These are phyloP conservation scores for Mortierella polycephala DNA, from an alignment of 371 early-diverging fungal genomes.

Conservation along the genomic window DNA sequence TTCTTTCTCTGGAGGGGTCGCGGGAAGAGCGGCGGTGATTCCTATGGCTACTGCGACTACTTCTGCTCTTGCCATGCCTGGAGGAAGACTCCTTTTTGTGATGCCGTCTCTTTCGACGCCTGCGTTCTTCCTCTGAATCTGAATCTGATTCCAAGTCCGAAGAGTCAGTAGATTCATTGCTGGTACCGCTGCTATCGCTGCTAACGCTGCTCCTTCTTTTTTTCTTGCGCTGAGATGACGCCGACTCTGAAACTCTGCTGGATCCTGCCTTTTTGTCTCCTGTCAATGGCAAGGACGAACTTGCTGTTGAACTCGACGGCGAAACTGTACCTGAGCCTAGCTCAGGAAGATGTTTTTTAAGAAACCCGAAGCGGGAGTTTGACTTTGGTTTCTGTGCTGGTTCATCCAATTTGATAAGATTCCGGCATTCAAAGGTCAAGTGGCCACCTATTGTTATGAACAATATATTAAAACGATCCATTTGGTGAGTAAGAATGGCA, in stretches of 20 bases:
- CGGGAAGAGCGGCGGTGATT: conserved; percentile 12
- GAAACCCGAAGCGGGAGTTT: conserved; percentile 39
- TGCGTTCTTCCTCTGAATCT: conserved; percentile 36
- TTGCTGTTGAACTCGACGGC: conserved; percentile 8
- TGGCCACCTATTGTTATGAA: conserved; percentile 36
- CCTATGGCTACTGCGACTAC: conserved; percentile 9
- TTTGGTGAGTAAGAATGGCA: no score
- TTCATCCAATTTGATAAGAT: conserved; percentile 42
- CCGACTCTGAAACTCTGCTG: not conserved
- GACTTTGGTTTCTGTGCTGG: conserved; percentile 31
- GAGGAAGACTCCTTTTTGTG: conserved; percentile 24
- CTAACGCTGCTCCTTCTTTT: conserved; percentile 13
- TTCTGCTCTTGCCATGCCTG: conserved; percentile 13
- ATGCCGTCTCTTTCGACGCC: conserved; percentile 16
- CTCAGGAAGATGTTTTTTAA: conserved; percentile 21
- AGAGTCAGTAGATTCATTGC: conserved; percentile 6
- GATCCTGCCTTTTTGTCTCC: conserved; percentile 1
- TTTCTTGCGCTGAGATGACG: conserved; percentile 11
- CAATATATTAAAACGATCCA: not conserved
- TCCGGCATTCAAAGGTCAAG: conserved; percentile 52
- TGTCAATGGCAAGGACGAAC: not conserved
- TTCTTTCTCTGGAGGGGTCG: conserved; percentile 19
- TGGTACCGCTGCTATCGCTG: conserved; percentile 8
- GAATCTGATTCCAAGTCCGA: conserved; percentile 16
- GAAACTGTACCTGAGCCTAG: not conserved